phyloP scores from a whole-genome alignment of 441 rosid genomes.

The Gossypium davidsonii region DNA sequence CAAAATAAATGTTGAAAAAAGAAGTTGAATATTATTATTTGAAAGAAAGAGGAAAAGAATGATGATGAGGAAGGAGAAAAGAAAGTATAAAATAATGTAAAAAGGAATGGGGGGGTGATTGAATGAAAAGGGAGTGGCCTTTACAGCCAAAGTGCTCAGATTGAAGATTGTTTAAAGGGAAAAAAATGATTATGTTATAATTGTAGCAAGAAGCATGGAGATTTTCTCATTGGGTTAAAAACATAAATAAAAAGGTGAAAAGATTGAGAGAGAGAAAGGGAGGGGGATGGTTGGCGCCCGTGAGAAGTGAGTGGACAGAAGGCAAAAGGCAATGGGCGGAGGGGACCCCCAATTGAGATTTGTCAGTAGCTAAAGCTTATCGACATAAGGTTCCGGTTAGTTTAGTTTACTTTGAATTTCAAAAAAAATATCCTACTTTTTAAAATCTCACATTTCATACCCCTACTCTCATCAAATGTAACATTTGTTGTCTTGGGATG shows the following conservation, averaged over 20 bases:
- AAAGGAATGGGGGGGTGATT: not conserved
- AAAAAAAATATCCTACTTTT: too few species aligned
- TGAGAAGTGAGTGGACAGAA: not conserved
- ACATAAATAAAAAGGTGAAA: not conserved
- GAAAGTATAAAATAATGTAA: not conserved
- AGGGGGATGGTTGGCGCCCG: not conserved
- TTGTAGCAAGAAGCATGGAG: slow-evolving; percentile 16
- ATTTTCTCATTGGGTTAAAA: not conserved
- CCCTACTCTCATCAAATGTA: too few species aligned
- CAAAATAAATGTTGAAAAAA: not conserved
- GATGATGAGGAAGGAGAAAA: too few species aligned
- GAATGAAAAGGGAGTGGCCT: slow-evolving; percentile 24
- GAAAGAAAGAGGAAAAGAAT: not conserved
- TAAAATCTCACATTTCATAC: too few species aligned
- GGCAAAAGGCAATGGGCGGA: not conserved
- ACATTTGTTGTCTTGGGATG: too few species aligned
- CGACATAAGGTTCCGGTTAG: not conserved
- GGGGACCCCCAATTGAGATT: not conserved
- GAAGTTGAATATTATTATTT: not conserved
- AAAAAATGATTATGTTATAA: slow-evolving; percentile 35
- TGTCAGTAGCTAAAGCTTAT: too few species aligned
- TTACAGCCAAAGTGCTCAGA: slow-evolving; percentile 23
- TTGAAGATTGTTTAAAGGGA: slow-evolving; percentile 7
- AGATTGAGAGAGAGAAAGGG: not conserved
- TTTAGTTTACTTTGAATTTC: too few species aligned